A percentile compares a stretch with the other conserved stretches of the same genome.
Conservation (phyloP, 2,329 filamentous ascomycete genomes). For the Epichloe baconii region DNA sequence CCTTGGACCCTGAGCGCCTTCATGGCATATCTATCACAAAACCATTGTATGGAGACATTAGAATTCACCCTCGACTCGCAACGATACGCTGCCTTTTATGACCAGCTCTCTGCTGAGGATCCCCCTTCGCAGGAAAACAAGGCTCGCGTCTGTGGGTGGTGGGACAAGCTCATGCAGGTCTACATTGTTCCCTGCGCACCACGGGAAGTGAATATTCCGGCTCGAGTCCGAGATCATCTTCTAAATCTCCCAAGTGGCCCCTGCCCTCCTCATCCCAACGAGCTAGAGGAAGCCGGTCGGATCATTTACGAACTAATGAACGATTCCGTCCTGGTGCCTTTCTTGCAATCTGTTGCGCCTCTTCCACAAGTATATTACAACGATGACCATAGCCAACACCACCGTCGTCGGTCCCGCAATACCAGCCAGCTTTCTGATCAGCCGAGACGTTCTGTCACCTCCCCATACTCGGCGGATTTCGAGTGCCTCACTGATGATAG, state of each 20-base stretch:
- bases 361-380: constrained; percentile 20
- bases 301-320: constrained; percentile 97
- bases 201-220: constrained; percentile 82
- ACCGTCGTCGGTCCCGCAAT: constrained; percentile 3
- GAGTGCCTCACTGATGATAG: constrained; percentile 52
- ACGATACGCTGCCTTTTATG: constrained; percentile 55
- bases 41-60: constrained; percentile 90
- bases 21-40: constrained; percentile 92
- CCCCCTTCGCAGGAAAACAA: constrained; percentile 29
- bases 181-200: constrained; percentile 81
- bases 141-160: constrained; percentile 65
- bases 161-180: constrained; percentile 76
- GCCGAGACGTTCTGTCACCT: constrained; percentile 22
- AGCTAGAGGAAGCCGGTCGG: constrained; percentile 67
- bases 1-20: constrained; percentile 89
- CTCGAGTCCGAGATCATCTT: constrained; percentile 69
- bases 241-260: constrained; percentile 43
- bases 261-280: constrained; percentile 57
- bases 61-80: constrained; percentile 95
- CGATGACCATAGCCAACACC: constrained; percentile 28
- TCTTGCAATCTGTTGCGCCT: constrained; percentile 55
- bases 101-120: constrained; percentile 26
- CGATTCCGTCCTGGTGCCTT: constrained; percentile 85
- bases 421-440: background rate
- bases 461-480: constrained; percentile 33